Conservation (phyloP, 192 early-diverging fungal genomes). For the Chytriomyces confervae region DNA sequence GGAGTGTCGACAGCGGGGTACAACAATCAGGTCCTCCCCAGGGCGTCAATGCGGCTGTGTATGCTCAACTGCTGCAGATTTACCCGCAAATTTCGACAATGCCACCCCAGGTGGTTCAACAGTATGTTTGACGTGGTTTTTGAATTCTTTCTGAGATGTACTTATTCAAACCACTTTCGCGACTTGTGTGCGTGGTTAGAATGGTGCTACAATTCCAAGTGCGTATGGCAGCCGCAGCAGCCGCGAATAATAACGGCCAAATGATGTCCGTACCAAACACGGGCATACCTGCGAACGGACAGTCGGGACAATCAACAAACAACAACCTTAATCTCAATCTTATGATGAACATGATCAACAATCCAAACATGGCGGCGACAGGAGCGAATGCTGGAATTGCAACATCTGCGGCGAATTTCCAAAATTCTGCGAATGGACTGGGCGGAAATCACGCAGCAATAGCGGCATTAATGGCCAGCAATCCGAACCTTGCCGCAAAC, state of each 20-base stretch:
- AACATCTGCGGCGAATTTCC: neutral
- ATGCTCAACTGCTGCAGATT: neutral
- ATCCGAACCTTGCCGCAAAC: neutral
- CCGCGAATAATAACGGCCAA: neutral
- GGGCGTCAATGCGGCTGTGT: neutral
- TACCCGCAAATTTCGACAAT: too few species aligned
- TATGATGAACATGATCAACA: neutral
- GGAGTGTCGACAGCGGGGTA: too few species aligned
- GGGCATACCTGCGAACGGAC: neutral
- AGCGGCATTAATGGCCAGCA: neutral
- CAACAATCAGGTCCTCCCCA: too few species aligned
- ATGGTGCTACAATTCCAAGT: neutral
- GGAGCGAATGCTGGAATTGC: neutral
- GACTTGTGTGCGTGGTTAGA: neutral
- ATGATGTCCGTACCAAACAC: too few species aligned
- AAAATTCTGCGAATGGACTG: too few species aligned
- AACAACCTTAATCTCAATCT: neutral
- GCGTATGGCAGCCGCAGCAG: slow-evolving; percentile 2
- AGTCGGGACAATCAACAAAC: neutral
- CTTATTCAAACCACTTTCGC: neutral
- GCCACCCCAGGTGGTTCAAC: neutral
- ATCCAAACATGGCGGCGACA: neutral
- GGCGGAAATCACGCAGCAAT: neutral
- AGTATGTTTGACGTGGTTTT: neutral
- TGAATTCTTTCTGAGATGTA: too few species aligned